phyloP scores from a whole-genome alignment of 768 basidiomycete species.

The Lactarius hengduanensis region DNA sequence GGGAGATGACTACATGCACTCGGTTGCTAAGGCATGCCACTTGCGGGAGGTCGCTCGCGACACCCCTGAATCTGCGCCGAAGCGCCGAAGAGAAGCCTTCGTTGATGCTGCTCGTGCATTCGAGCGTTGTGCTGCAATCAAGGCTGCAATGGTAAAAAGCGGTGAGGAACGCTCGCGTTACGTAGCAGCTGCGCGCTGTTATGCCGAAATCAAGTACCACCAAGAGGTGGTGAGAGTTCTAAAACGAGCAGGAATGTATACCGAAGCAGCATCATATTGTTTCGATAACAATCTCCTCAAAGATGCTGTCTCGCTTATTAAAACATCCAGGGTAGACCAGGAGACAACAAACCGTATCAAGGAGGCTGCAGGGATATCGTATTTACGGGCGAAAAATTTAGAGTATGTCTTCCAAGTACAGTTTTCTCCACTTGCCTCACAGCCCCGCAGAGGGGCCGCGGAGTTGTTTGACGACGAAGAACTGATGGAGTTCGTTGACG shows the following conservation, averaged over 20 bases:
- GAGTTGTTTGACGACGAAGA: slow-evolving; percentile 52
- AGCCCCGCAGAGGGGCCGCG: slow-evolving; percentile 43
- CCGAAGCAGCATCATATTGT: slow-evolving; percentile 22
- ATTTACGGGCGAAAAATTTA: slow-evolving; percentile 12
- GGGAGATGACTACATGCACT: slow-evolving; percentile 4
- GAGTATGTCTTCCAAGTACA: slow-evolving; percentile 12
- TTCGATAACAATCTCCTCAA: slow-evolving; percentile 22
- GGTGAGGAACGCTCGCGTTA: neutral
- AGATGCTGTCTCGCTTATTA: slow-evolving; percentile 8
- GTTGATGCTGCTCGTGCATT: neutral
- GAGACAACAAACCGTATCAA: slow-evolving; percentile 20
- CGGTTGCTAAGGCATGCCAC: slow-evolving; percentile 13
- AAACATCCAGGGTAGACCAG: slow-evolving; percentile 8
- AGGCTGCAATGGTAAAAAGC: neutral
- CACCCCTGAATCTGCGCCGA: neutral
- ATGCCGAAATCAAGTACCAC: slow-evolving; percentile 10
- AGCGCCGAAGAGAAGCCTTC: slow-evolving; percentile 13
- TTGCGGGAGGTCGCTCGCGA: slow-evolving; percentile 14
- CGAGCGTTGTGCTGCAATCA: slow-evolving; percentile 12
- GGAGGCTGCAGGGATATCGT: slow-evolving; percentile 11
- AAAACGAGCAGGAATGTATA: slow-evolving; percentile 14
- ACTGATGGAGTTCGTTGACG: slow-evolving; percentile 55
- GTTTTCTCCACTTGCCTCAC: neutral
- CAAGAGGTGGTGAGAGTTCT: slow-evolving; percentile 10
- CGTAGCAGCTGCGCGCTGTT: slow-evolving; percentile 16